These are phyloP conservation scores for Flaveria linearis DNA, from an alignment of 129 eudicot species.

Conservation along the genomic window DNA sequence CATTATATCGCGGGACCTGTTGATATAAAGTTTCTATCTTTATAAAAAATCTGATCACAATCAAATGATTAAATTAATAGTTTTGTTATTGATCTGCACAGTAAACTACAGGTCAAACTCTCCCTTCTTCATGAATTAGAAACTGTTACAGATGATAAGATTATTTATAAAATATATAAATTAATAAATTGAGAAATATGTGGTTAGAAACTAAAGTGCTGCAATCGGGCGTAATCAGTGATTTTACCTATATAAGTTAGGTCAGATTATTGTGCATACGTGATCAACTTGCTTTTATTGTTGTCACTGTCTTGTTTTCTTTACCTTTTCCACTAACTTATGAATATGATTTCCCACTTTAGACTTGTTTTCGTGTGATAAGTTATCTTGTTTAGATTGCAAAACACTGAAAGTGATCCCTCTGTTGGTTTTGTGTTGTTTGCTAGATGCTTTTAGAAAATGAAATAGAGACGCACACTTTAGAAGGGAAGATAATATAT, in stretches of 20 bases:
- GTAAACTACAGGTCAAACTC: conserved; percentile 15
- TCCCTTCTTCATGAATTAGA: conserved; percentile 2
- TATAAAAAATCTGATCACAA: conserved; percentile 40
- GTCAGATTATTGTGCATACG: conserved; percentile 39
- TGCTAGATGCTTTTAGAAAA: conserved; percentile 18
- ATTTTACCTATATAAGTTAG: conserved; percentile 38
- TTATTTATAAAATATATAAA: conserved; percentile 18
- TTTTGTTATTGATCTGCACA: conserved; percentile 8
- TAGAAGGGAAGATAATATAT: neutral
- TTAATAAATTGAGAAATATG: neutral
- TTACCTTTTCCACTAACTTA: conserved; percentile 37
- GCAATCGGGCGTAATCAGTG: conserved; percentile 4
- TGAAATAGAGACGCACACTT: conserved; percentile 3
- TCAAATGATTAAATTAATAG: conserved; percentile 24
- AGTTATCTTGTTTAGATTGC: conserved; percentile 28
- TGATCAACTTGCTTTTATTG: conserved; percentile 34
- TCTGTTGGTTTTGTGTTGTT: conserved; percentile 2
- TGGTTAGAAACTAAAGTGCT: neutral
- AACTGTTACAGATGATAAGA: conserved; percentile 13
- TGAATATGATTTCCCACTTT: conserved; percentile 37
- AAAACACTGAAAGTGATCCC: conserved; percentile 20
- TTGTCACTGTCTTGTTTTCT: conserved; percentile 28
- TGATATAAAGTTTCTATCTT: conserved; percentile 29
- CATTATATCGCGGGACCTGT: conserved; percentile 45
- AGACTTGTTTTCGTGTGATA: conserved; percentile 24